phyloP scores from a whole-genome alignment of 768 basidiomycete genomes.

The Hericium alpestre region DNA sequence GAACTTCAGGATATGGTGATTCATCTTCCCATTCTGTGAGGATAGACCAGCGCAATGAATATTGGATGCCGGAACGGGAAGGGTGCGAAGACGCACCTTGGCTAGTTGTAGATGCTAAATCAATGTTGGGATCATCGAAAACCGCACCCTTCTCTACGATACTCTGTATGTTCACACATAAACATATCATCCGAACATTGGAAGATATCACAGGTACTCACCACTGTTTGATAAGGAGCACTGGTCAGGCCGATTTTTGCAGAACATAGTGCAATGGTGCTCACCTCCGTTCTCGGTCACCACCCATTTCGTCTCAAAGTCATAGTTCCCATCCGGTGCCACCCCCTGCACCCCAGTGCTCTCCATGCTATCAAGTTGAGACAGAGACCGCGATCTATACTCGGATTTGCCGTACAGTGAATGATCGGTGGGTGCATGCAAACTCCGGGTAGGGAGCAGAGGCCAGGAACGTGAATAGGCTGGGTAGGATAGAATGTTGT shows the following conservation, averaged over 20 bases:
- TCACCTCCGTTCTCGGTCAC: slow-evolving; percentile 5
- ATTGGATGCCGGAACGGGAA: background rate
- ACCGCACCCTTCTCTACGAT: slow-evolving; percentile 7
- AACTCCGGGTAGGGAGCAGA: background rate
- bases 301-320: slow-evolving; percentile 11
- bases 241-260: background rate
- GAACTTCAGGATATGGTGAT: slow-evolving; percentile 78
- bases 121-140: slow-evolving; percentile 12
- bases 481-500: too few relatives aligned
- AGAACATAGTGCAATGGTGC: background rate
- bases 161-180: background rate
- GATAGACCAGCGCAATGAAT: background rate
- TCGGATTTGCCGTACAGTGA: background rate
- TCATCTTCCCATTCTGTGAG: slow-evolving; percentile 41
- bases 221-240: slow-evolving; percentile 5
- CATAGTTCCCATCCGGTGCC: background rate
- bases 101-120: slow-evolving; percentile 6
- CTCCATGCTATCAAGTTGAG: background rate
- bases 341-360: background rate
- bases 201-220: slow-evolving; percentile 1
- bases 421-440: background rate
- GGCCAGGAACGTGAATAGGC: too few relatives aligned
- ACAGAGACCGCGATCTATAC: background rate
- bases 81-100: slow-evolving; percentile 3
- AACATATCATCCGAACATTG: background rate